phyloP scores from a whole-genome alignment of 805 yeast genomes.

The Kodamaea leandrae region DNA sequence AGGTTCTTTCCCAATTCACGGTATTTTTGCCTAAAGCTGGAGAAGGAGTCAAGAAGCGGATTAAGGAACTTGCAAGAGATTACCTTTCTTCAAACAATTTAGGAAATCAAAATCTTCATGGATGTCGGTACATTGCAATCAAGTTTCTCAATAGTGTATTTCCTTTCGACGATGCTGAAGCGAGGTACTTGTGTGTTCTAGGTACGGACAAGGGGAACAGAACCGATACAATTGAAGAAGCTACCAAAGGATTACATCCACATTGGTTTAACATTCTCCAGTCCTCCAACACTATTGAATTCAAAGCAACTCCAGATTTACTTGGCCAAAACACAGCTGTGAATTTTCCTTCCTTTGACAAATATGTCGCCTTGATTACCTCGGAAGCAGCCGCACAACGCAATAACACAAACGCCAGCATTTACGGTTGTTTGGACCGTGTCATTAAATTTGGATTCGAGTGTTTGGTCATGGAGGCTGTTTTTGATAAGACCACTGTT shows the following conservation, averaged over 20 bases:
- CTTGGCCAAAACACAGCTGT: constrained; percentile 40
- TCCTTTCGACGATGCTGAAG: constrained; percentile 64
- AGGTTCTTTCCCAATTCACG: constrained; percentile 60
- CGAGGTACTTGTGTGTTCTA: constrained; percentile 63
- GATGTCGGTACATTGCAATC: constrained; percentile 61
- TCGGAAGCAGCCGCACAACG: constrained; percentile 21
- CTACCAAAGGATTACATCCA: constrained; percentile 77
- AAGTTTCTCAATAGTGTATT: constrained; percentile 63
- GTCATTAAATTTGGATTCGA: constrained; percentile 56
- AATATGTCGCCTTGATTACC: constrained; percentile 28
- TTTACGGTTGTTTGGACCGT: constrained; percentile 32
- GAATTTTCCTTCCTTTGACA: constrained; percentile 55
- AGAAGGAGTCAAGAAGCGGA: constrained; percentile 31
- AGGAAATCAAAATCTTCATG: constrained; percentile 30
- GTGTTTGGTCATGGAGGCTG: constrained; percentile 64
- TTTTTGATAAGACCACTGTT: constrained; percentile 50
- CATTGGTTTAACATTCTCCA: constrained; percentile 63
- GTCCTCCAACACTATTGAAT: constrained; percentile 44
- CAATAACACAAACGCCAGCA: constrained; percentile 21
- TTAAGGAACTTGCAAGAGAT: constrained; percentile 38
- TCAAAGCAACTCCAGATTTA: constrained; percentile 43
- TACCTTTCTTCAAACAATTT: constrained; percentile 23
- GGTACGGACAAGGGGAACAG: constrained; percentile 59
- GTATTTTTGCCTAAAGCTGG: constrained; percentile 45
- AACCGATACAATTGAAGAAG: constrained; percentile 77